Evolutionary conservation across 345 rosid species (phyloP), one percentile per base, ranked within the genome.

Genomic region (Hibiscus tridactylites): DNA sequence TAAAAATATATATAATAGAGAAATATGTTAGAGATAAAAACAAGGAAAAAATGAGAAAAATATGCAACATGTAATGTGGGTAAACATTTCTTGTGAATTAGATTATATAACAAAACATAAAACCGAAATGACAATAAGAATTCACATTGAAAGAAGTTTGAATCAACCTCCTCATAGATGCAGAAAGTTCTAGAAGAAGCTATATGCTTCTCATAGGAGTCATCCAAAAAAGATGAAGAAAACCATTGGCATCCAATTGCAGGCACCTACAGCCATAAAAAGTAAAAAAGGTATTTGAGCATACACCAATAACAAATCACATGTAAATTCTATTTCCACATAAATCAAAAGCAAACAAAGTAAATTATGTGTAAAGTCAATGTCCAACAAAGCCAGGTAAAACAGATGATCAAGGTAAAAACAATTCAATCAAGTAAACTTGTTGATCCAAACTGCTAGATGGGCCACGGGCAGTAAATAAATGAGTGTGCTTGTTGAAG

Each of bases 161-260:
- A 76, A 74, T 64, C 1, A 64, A 91, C 97, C 97, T 93, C 92
- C 83, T 93, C 96, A 13, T 78, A 85, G 61, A 93, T 61, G 80
- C 97, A 88, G 79, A 93, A 93, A 35, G 98, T 91, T 77, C 96
- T 86, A 5, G 96, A 79, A 68, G 85, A 66, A 73, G 97, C 90
- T 60, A 93, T 88, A 74, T 87, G 80, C 33, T 70, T 77, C 44
- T 70, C 79, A 81, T 82, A 93, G 19, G 84, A 79, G 5, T 80
- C 84, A 65, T 79, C 84, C 2, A 77, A n/a, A 65, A 81, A 81
- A 52, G 81, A 56, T 71, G 85, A 81, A 75, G 96, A 85, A 80
- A 89, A 90, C 94, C 96, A 90, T 80, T 91, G 96, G 81, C 90
- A 81, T 21, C 91, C 94, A 71, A 91, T 85, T 71, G 85, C 86